Evolutionary conservation across 148 eudicot genomes (phyloP), one percentile per base, ranked within the genome.

Genomic region (Oxyria digyna): DNA sequence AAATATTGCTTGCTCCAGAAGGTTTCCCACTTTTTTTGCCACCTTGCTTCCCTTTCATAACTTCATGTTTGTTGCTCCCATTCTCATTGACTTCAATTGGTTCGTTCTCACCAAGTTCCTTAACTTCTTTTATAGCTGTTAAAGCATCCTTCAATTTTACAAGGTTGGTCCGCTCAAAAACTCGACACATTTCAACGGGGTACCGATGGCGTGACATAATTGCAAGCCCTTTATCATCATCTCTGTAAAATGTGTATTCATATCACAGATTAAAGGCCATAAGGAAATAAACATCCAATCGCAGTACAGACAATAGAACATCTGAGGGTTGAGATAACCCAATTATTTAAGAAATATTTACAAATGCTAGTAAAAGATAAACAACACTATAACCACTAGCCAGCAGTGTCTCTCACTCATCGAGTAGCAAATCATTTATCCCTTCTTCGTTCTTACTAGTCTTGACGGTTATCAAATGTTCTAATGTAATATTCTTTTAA

Each of bases 201-300:
- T 94, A 94, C 42, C 80, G 91, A 67, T 94, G 97, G 12, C 96
- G 96, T 14, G 98, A 88, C 98, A 94, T 94, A 59, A 94, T 88
- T 45, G 98, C 96, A 67, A 86, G 52, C 38, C 98, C 98, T 77
- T 94, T 94, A 79, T 94, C 89, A 76, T 94, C 98, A 84, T 94
- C 98, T 85, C 98, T 94, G 85, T 69, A n/a, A 76, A 68, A 59
- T 27, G 65, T 5, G 65, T 6, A 59, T 15, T 29, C 18, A 59
- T 59, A 29, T 15, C 65, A 15, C 38, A 59, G 31, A 14, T 29
- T 27, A 29, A 14, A 59, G 9, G 14, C 8, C 20, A 59, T 59
- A 29, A 13, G 37, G 14, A 13, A 59, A 13, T 31, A 29, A 59
- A 15, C 57, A 42, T 23, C 65, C 23, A 42, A 42, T 23, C 49